These are phyloP conservation scores for Neurospora sp. DNA, from an alignment of 495 filamentous ascomycete genomes.

Conservation along the genomic window DNA sequence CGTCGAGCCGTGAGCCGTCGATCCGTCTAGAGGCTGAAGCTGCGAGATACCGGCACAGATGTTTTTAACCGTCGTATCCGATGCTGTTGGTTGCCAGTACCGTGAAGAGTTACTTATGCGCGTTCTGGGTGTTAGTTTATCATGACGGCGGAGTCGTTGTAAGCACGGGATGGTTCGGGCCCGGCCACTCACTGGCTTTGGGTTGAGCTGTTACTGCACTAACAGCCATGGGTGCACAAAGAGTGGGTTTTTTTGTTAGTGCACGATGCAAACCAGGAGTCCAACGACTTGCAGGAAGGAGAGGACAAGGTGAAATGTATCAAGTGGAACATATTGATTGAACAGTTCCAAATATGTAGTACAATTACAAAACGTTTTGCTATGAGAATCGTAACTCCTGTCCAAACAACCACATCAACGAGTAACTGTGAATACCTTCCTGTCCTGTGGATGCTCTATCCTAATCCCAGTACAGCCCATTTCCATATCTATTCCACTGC, in stretches of 20 bases:
- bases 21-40: not conserved
- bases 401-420: not conserved
- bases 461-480: not conserved
- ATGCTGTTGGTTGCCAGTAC: not conserved
- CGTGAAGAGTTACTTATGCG: too few species aligned
- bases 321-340: too few species aligned
- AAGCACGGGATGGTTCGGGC: not conserved
- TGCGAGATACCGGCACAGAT: not conserved
- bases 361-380: not conserved
- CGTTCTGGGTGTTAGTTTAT: not conserved
- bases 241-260: not conserved
- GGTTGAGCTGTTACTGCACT: not conserved
- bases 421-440: not conserved
- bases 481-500: not conserved
- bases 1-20: not conserved
- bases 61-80: not conserved
- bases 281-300: not conserved
- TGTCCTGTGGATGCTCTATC: not conserved
- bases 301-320: not conserved
- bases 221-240: accelerated
- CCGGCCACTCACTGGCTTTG: not conserved
- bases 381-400: not conserved
- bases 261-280: not conserved
- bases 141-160: not conserved
- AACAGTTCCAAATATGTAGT: not conserved